Base-by-base conservation (phyloP, 2,329 filamentous ascomycete genomes). In the Penicillium sp. region DNA sequence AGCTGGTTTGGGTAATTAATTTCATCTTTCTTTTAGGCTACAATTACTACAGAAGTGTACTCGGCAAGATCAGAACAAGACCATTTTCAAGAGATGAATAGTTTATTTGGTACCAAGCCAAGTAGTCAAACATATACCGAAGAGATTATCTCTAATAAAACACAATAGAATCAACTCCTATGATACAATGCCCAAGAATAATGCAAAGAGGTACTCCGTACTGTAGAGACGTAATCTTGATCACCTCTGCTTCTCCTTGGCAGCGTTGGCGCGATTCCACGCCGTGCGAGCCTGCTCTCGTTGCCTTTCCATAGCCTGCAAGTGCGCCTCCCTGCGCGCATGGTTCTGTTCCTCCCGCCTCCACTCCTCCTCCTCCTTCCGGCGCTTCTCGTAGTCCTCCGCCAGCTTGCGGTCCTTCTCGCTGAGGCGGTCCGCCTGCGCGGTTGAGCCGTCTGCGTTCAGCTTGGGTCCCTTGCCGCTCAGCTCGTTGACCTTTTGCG, bases 311-410 rank as follows among this genome's bases (percentile, higher is more conserved):
- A 75, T 58, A 19, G 67, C 59, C 61, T 60, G 56, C 64, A 71
- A 48, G 55, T 76, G 67, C 23, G 71, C 69, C 30, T 69, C 62
- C 48, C 73, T 68, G 7, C 71, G 71, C 19, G 75, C 70, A 55
- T 77, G 73, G 35, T 77, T 78, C 17, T 72, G 70, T 61, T 76
- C 69, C 56, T 77, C 73, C 48, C 76, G 74, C 58, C 73, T 75
- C 59, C 66, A 70, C 7, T 69, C 66, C 53, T 75, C 68, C 49
- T 76, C 72, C 58, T 75, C 69, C 35, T 62, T 66, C 30, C 73
- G 64, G 41, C 67, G 69, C 53, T 67, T 66, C 60, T 76, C 73
- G 47, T 76, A 76, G 38, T 71, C 66, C 17, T 62, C 65, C 9
- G 71, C 71, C 45, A 68, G 68, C 61, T 70, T 71, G 44, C 74